Evolutionary conservation across 2,329 filamentous ascomycete species (phyloP).

Genomic region (Allantophomopsis lycopodina): DNA sequence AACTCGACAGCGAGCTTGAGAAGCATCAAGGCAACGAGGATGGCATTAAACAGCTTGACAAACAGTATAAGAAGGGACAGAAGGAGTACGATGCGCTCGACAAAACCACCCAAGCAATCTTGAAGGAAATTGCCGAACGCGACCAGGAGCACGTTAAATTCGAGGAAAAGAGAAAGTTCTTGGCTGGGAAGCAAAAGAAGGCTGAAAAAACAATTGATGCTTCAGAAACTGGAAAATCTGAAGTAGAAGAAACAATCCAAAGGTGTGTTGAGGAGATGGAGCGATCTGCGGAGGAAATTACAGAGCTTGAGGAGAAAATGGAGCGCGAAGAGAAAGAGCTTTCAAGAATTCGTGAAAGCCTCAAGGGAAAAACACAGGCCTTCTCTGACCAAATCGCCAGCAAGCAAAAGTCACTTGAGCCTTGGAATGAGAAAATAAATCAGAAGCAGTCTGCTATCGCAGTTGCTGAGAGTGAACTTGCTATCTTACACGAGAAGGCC

Average conservation of each 20-base stretch:
- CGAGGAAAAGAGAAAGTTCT: slow-evolving; percentile 93
- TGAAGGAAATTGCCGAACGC: slow-evolving; percentile 82
- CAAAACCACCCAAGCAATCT: slow-evolving; percentile 63
- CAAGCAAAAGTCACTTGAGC: slow-evolving; percentile 89
- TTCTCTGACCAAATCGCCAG: slow-evolving; percentile 84
- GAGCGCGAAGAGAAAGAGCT: slow-evolving; percentile 72
- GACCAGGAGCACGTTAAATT: slow-evolving; percentile 97
- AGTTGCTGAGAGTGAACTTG: slow-evolving; percentile 86
- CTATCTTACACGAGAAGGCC: slow-evolving; percentile 79
- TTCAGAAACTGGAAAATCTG: slow-evolving; percentile 59
- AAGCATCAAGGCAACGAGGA: slow-evolving; percentile 86
- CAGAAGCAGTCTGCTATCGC: slow-evolving; percentile 90
- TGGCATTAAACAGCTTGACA: slow-evolving; percentile 79
- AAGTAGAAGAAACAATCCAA: slow-evolving; percentile 65
- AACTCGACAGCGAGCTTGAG: slow-evolving; percentile 76
- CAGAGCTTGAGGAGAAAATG: slow-evolving; percentile 62
- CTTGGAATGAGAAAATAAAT: slow-evolving; percentile 95
- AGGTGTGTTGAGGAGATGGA: slow-evolving; percentile 70
- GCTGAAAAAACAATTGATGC: slow-evolving; percentile 75
- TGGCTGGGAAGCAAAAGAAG: slow-evolving; percentile 85
- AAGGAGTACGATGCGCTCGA: slow-evolving; percentile 76
- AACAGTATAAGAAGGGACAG: slow-evolving; percentile 66
- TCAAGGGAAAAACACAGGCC: slow-evolving; percentile 92
- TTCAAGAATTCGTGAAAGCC: slow-evolving; percentile 63
- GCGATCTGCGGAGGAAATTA: slow-evolving; percentile 60